Evolutionary conservation across 257 asterid species (phyloP).

Genomic region (Agastache rugosa): DNA sequence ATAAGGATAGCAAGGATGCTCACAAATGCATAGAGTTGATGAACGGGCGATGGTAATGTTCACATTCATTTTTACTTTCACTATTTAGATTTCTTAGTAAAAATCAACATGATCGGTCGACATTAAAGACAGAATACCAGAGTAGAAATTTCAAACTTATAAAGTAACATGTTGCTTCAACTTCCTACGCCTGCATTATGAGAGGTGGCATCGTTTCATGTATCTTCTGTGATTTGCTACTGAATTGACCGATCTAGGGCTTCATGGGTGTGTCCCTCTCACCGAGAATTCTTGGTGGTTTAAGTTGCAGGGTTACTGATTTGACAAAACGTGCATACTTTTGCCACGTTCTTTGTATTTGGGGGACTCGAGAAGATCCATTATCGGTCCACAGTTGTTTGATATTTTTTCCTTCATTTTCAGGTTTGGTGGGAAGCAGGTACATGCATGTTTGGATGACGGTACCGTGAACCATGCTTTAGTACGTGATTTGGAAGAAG

Average conservation of each 20-base stretch:
- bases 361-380: neutral
- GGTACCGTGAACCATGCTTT: slow-evolving; percentile 80
- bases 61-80: slow-evolving; percentile 21
- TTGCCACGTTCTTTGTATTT: neutral
- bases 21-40: slow-evolving; percentile 85
- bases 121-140: neutral
- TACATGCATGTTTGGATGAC: slow-evolving; percentile 82
- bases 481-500: slow-evolving; percentile 84
- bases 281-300: neutral
- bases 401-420: neutral
- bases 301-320: slow-evolving; percentile 1
- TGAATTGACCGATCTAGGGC: no score
- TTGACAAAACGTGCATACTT: neutral
- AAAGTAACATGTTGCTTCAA: neutral
- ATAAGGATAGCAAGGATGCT: slow-evolving; percentile 79
- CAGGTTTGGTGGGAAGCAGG: slow-evolving; percentile 87
- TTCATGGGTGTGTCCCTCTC: neutral
- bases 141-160: neutral
- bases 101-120: neutral
- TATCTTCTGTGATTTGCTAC: no score
- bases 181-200: neutral
- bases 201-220: no score
- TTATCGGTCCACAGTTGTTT: neutral
- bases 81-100: neutral
- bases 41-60: slow-evolving; percentile 87